Percentiles rank a stretch among this genome's conserved stretches.
phyloP scores from a whole-genome alignment of 148 eudicot species.

The Amaranthus hypochondriacus region DNA sequence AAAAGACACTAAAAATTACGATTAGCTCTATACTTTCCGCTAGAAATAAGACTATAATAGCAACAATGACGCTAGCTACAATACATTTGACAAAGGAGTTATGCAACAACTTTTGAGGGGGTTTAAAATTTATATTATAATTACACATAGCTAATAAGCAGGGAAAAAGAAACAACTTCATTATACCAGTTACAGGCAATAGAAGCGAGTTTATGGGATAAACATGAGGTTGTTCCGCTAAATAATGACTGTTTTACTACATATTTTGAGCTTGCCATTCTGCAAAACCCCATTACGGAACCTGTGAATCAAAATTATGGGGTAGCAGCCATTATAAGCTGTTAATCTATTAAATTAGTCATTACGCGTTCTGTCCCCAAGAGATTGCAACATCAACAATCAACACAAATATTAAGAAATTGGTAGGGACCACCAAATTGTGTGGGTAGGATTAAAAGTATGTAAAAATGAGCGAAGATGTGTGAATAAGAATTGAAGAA shows the following conservation, averaged over 20 bases:
- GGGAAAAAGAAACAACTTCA: background rate
- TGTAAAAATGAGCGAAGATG: too few relatives aligned
- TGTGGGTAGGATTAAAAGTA: too few relatives aligned
- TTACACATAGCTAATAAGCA: background rate
- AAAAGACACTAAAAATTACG: background rate
- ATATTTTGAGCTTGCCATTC: too few relatives aligned
- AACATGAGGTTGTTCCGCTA: too few relatives aligned
- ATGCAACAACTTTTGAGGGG: background rate
- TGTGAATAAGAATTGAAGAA: too few relatives aligned
- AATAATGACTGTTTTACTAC: too few relatives aligned
- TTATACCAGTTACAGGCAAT: background rate
- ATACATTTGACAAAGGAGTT: background rate
- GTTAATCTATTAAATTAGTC: too few relatives aligned
- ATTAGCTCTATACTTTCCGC: background rate
- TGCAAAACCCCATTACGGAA: background rate
- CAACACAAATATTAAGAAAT: too few relatives aligned
- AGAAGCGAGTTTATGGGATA: background rate
- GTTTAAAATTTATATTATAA: background rate
- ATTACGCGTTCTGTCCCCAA: too few relatives aligned
- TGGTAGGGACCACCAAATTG: too few relatives aligned
- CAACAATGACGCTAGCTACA: background rate
- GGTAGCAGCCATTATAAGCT: background rate
- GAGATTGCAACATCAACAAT: too few relatives aligned
- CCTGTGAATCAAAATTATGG: too few relatives aligned
- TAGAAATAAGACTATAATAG: background rate